Base-by-base conservation (phyloP, 1,139 yeast genomes). In the Hansenula lynferdii region DNA sequence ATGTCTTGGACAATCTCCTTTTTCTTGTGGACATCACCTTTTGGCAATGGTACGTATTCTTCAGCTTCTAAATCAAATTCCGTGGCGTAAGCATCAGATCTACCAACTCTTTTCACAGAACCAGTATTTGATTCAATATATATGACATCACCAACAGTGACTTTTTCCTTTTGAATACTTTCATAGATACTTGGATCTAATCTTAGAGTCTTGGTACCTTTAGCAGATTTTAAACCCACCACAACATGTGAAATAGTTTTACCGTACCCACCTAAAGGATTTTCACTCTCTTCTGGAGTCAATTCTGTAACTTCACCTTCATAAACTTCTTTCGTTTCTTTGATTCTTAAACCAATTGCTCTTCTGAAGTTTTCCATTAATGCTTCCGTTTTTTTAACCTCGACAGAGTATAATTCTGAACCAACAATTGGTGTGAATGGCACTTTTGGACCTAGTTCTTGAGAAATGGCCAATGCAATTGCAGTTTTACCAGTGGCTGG, bases 401-500 rank as follows among this genome's bases (percentile, higher is more conserved):
- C 99, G 5, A 96, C 96, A n/a, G 96, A 85, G 61, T 82, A 92
- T 49, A 92, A 70, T 62, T 92, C 98, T 40, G 90, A 79, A 20
- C 98, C 99, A 24, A 94, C 98, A 56, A 92, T 83, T 6, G 98
- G 98, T 59, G 97, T 90, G 59, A 92, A 92, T 35, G 99, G 99
- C 39, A 92, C 98, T 57, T 92, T 92, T 32, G 98, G 97, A 2
- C 99, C 99, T 52, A 92, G 71, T 61, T 92, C 98, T 60, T 92
- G 98, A 2, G 97, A 86, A 41, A 94, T 82, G 1, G 97, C 98
- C 42, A 94, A 68, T 0, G 98, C 97, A 56, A 92, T 71, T 0
- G 98, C 98, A 1, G 98, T 92, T 64, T 92, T 92, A 57, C 98
- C 98, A 5, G 97, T 90, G 4, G 97, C 97, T 15, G 98, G 97